Conservation (phyloP, 371 early-diverging fungal genomes). For the Mucor ambiguus region DNA sequence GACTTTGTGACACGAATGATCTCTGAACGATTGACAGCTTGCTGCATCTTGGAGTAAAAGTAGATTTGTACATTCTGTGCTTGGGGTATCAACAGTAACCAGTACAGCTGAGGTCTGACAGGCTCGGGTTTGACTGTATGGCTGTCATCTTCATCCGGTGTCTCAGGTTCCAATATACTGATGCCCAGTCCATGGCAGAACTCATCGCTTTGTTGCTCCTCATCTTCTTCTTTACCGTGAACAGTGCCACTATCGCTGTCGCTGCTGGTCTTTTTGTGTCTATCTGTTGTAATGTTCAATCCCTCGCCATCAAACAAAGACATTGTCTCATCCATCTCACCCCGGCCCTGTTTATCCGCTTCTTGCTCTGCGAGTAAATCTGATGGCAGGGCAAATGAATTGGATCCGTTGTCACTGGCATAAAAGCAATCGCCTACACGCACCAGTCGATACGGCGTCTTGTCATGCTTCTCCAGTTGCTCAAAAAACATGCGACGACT, state of each 20-base stretch:
- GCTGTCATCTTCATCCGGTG: constrained; percentile 22
- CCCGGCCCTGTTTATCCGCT: background rate
- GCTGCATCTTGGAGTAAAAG: constrained; percentile 71
- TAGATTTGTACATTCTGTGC: constrained; percentile 57
- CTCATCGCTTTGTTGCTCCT: constrained; percentile 35
- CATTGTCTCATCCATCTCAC: background rate
- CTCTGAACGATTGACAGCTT: constrained; percentile 55
- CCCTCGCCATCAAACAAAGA: constrained; percentile 19
- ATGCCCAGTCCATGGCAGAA: constrained; percentile 54
- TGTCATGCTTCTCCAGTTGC: constrained; percentile 54
- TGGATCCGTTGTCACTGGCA: constrained; percentile 50
- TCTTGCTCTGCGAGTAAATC: background rate
- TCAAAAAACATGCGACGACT: constrained; percentile 63
- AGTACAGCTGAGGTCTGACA: constrained; percentile 51
- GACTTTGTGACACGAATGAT: constrained; percentile 61
- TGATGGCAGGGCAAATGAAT: background rate
- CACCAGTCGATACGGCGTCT: constrained; percentile 54
- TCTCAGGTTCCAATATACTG: constrained; percentile 39
- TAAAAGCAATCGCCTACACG: constrained; percentile 66
- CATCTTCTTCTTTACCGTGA: background rate
- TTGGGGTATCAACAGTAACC: constrained; percentile 69
- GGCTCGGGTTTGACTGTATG: background rate
- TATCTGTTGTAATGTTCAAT: constrained; percentile 18
- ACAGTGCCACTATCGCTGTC: background rate
- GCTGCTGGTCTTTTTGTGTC: background rate